Percentiles rank a stretch among this genome's conserved stretches.
These are phyloP conservation scores for Eragrostis curvula DNA, from an alignment of 176 grass and related monocot genomes.

Conservation along the genomic window DNA sequence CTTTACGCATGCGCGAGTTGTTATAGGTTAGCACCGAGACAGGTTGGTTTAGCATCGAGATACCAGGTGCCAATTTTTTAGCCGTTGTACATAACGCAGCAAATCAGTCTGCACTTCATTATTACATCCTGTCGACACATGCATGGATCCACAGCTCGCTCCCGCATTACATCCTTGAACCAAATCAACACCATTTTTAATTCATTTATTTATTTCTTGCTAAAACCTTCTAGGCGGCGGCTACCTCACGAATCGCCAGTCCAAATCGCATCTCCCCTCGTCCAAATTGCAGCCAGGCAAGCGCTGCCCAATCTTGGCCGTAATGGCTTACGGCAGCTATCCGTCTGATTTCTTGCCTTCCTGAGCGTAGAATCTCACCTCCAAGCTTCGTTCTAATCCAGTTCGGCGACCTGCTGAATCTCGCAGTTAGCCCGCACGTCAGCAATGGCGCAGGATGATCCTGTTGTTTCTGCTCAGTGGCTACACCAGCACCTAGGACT, in stretches of 20 bases:
- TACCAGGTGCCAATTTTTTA: too few relatives aligned
- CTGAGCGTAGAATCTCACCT: background rate
- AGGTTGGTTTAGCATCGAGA: too few relatives aligned
- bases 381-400: slow-evolving; percentile 13
- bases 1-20: too few relatives aligned
- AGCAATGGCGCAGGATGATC: slow-evolving; percentile 65
- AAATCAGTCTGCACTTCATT: too few relatives aligned
- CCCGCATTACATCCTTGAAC: background rate
- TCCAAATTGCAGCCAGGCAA: slow-evolving; percentile 1
- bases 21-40: too few relatives aligned
- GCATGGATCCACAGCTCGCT: background rate
- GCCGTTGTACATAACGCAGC: too few relatives aligned
- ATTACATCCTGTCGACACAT: background rate
- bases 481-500: slow-evolving; percentile 62
- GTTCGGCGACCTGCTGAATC: slow-evolving; percentile 16
- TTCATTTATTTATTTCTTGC: too few relatives aligned
- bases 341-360: background rate
- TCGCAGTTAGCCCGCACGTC: slow-evolving; percentile 7
- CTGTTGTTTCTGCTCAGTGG: slow-evolving; percentile 76
- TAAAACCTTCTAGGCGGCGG: background rate
- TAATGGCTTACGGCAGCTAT: too few relatives aligned
- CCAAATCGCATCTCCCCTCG: slow-evolving; percentile 25
- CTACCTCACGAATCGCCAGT: slow-evolving; percentile 1
- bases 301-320: background rate
- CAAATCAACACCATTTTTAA: background rate